These are phyloP conservation scores for Gonapodya sp. DNA, from an alignment of 192 early-diverging fungal species.

Conservation along the genomic window DNA sequence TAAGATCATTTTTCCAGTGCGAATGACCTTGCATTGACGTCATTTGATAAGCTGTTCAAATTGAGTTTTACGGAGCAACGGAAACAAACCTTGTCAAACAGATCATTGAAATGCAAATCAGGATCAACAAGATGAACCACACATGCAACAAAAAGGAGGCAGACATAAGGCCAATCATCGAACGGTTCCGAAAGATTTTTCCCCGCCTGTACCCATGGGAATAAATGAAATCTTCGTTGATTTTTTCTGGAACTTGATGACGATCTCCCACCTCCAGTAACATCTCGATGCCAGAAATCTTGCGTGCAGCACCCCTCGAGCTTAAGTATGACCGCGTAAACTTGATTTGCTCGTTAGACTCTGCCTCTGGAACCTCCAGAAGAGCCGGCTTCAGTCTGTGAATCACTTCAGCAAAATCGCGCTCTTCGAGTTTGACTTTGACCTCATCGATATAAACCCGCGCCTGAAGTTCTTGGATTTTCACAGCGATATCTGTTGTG, in stretches of 20 bases:
- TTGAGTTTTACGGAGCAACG: not conserved
- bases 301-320: not conserved
- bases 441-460: not conserved
- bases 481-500: not conserved
- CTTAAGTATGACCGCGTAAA: not conserved
- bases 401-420: not conserved
- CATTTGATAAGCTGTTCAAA: not conserved
- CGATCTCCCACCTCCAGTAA: not conserved
- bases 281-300: not conserved
- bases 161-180: not conserved
- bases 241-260: not conserved
- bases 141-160: not conserved
- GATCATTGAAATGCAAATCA: not conserved
- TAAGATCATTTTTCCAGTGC: not conserved
- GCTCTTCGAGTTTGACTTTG: not conserved
- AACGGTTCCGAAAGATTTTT: not conserved
- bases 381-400: not conserved
- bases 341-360: not conserved
- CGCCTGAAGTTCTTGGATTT: not conserved
- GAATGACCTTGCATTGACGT: not conserved
- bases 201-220: not conserved
- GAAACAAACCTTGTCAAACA: not conserved
- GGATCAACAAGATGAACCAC: not conserved
- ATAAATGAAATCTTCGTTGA: not conserved
- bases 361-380: not conserved